Conservation (phyloP, 768 basidiomycete species). For the Tricholoma terreum region DNA sequence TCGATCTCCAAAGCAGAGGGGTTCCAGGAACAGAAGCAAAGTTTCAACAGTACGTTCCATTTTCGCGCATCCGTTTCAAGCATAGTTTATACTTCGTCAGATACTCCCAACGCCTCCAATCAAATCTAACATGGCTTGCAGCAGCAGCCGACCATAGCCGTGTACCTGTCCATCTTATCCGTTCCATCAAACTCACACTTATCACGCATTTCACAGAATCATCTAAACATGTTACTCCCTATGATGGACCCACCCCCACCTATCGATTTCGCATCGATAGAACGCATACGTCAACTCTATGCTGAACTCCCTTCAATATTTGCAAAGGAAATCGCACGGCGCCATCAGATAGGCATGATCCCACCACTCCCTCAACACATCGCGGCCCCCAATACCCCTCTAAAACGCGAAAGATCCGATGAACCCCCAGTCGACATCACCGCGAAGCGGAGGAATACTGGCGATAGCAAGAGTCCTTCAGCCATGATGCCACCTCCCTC, state of each 20-base stretch:
- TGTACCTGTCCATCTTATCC: constrained; percentile 33
- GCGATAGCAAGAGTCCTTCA: constrained; percentile 48
- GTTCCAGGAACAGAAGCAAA: constrained; percentile 44
- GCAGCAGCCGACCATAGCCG: constrained; percentile 58
- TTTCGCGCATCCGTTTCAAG: neutral
- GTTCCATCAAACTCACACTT: constrained; percentile 5
- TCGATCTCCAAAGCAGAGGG: constrained; percentile 57
- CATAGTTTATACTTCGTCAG: constrained; percentile 31
- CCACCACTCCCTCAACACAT: constrained; percentile 7
- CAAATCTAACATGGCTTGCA: constrained; percentile 70
- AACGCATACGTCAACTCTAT: constrained; percentile 67
- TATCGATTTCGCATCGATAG: constrained; percentile 49
- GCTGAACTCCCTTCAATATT: constrained; percentile 58
- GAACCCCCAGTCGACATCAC: constrained; percentile 37
- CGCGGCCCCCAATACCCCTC: constrained; percentile 19
- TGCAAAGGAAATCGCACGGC: constrained; percentile 55
- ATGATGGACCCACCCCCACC: constrained; percentile 52
- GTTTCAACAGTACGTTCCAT: constrained; percentile 53
- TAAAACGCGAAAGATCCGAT: constrained; percentile 64
- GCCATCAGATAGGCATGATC: constrained; percentile 32
- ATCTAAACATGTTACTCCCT: constrained; percentile 42
- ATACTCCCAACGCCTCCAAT: constrained; percentile 59
- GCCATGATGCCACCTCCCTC: constrained; percentile 41
- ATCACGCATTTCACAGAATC: constrained; percentile 23
- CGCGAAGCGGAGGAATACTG: constrained; percentile 68